Conservation (phyloP, 2,329 filamentous ascomycete species). For the Aspergillus sojae region DNA sequence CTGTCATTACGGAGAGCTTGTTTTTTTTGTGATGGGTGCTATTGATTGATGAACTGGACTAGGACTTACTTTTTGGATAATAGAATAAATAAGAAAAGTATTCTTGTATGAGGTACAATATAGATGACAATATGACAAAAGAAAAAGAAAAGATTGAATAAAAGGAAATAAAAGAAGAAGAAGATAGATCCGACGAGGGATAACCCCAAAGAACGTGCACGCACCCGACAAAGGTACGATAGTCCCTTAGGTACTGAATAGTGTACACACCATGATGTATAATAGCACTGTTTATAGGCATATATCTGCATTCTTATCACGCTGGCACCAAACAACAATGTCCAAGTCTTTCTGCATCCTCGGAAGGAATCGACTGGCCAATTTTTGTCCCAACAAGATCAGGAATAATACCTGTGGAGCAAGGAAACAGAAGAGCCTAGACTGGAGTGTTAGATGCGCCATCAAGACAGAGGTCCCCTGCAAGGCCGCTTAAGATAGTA, state of each 20-base stretch:
- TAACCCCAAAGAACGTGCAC: not conserved
- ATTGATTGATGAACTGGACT: not conserved
- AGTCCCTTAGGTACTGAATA: not conserved
- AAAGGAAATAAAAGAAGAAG: not conserved
- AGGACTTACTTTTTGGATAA: not conserved
- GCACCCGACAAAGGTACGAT: constrained; percentile 11
- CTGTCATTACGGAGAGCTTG: not conserved
- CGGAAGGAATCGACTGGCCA: constrained; percentile 1
- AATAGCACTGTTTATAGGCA: not conserved
- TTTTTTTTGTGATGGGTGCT: not conserved
- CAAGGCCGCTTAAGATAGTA: constrained; percentile 12
- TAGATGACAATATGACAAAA: not conserved
- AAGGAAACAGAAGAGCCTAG: constrained; percentile 7
- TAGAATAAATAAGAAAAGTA: not conserved
- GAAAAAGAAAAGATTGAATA: not conserved
- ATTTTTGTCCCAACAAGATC: not conserved
- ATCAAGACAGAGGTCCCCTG: constrained; percentile 10
- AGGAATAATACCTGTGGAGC: not conserved
- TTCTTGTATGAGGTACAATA: too few species aligned
- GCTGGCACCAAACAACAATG: constrained; percentile 26
- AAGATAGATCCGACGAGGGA: not conserved
- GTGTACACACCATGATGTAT: constrained; percentile 1
- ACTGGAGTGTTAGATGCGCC: not conserved
- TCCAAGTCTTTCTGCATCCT: constrained; percentile 17
- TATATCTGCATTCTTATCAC: constrained; percentile 13